Conservation (phyloP, 2,329 filamentous ascomycete species). For the Grosmannia clavigera region DNA sequence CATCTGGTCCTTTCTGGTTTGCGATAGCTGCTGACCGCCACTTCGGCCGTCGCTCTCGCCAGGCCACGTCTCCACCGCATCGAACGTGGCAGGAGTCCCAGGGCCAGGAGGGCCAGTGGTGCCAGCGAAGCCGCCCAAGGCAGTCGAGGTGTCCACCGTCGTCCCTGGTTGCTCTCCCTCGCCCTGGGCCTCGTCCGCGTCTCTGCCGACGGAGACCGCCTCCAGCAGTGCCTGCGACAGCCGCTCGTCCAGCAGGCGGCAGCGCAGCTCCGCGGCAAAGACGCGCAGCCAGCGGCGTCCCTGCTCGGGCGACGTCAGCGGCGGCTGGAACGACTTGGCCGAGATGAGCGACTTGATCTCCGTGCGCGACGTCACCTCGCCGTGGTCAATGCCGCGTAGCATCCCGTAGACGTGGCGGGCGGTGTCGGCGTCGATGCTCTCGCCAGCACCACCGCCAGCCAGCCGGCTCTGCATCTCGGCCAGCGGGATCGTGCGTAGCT, state of each 20-base stretch:
- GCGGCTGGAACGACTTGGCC: conserved; percentile 85
- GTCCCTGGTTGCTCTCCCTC: conserved; percentile 67
- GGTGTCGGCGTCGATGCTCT: conserved; percentile 48
- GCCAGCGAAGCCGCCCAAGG: background rate
- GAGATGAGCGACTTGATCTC: conserved; percentile 97
- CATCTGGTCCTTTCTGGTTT: background rate
- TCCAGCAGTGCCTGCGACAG: conserved; percentile 9
- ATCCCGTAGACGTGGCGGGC: conserved; percentile 76
- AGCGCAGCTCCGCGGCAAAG: conserved; percentile 83
- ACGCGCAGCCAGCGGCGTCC: conserved; percentile 79
- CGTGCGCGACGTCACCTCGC: conserved; percentile 80
- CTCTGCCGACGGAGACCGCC: background rate
- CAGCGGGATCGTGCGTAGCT: conserved; percentile 59
- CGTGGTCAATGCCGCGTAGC: conserved; percentile 73
- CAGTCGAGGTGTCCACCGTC: conserved; percentile 22
- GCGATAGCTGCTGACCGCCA: background rate
- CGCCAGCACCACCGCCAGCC: conserved; percentile 17
- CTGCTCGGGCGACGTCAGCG: conserved; percentile 66
- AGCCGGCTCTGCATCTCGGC: conserved; percentile 67
- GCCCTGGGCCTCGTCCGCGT: conserved; percentile 27
- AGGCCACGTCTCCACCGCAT: too few relatives aligned
- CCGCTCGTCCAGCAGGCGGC: conserved; percentile 80
- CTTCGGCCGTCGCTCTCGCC: background rate
- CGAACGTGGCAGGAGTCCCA: too few relatives aligned
- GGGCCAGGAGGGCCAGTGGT: background rate